Conservation (phyloP, 352 stramenopile genomes). For the Globisporangium acanthophoron region DNA sequence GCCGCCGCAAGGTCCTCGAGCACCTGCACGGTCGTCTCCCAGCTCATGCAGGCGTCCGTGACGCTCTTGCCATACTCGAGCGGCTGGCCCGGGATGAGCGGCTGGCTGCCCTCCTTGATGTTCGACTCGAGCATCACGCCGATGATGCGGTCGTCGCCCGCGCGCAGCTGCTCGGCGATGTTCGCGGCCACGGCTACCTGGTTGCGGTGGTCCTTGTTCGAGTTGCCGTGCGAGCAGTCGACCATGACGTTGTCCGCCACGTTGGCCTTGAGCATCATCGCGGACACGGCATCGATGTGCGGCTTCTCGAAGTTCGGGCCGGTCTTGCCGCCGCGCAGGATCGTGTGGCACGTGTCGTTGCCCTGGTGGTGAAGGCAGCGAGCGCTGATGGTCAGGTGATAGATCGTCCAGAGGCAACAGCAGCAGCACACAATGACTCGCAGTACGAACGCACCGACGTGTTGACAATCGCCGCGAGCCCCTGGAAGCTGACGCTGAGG, state of each 20-base stretch:
- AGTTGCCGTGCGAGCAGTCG: slow-evolving; percentile 90
- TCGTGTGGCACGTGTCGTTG: slow-evolving; percentile 87
- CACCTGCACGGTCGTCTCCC: slow-evolving; percentile 71
- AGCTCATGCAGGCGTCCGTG: slow-evolving; percentile 87
- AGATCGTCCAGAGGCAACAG: background rate
- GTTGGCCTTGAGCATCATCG: slow-evolving; percentile 82
- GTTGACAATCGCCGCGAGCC: slow-evolving; percentile 83
- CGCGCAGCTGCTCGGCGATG: slow-evolving; percentile 64
- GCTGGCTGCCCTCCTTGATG: slow-evolving; percentile 77
- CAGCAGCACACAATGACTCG: background rate
- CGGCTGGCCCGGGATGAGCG: slow-evolving; percentile 62
- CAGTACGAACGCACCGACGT: slow-evolving; percentile 33
- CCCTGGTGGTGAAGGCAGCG: slow-evolving; percentile 21
- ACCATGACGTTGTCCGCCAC: slow-evolving; percentile 85
- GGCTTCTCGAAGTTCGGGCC: slow-evolving; percentile 82
- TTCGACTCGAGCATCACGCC: slow-evolving; percentile 90
- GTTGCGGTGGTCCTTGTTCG: slow-evolving; percentile 87
- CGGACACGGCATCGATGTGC: slow-evolving; percentile 76
- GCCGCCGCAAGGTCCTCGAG: slow-evolving; percentile 69
- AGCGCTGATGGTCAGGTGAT: background rate
- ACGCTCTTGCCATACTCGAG: slow-evolving; percentile 88
- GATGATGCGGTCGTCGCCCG: slow-evolving; percentile 72
- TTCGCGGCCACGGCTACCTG: slow-evolving; percentile 69
- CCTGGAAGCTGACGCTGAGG: slow-evolving; percentile 83
- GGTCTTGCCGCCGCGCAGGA: slow-evolving; percentile 81